Evolutionary conservation across 345 rosid genomes (phyloP), one percentile per base, ranked within the genome.

Genomic region (Sisymbrium irio): DNA sequence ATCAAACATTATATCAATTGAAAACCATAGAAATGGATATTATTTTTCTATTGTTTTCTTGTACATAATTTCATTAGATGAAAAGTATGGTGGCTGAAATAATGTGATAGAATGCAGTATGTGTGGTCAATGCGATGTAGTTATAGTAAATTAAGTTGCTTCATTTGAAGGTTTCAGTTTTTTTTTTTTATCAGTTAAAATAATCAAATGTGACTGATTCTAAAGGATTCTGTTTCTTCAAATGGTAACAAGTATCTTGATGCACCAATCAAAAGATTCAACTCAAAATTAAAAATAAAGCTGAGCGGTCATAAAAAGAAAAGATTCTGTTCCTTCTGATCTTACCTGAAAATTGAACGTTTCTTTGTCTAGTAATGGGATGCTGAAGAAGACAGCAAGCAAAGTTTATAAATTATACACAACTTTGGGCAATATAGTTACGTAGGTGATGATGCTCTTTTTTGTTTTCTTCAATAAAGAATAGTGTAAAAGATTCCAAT

Each of bases 401-500:
- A 76, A 36, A 37, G 0, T 53, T 35, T 42, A 25, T 41, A 67
- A 42, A 32, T 28, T 27, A 40, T 25, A 58, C 33, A 56, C 22
- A 67, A 74, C 19, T 74, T 67, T 59, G 5, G 53, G 62, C n/a
- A 58, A 74, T 20, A 51, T 67, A 42, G 74, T 62, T 69, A 77
- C 80, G 76, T 71, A 71, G 15, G 76, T 47, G 76, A 77, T 77
- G 80, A 77, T 77, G 80, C 1, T 65, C 44, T 54, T 46, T 59
- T 62, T 45, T 76, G 56, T 59, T 25, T 44, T 44, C 0, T 20
- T 17, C 45, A 76, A 55, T 69, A 76, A 54, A 62, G 42, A 68
- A 62, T 13, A 54, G 42, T 62, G 17, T 18, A n/a, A 60, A 50
- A 63, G 80, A 77, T 77, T 71, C 72, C 80, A 64, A 70, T 65